Base-by-base conservation (phyloP, 306 rosid species). In the Morella rubra region DNA sequence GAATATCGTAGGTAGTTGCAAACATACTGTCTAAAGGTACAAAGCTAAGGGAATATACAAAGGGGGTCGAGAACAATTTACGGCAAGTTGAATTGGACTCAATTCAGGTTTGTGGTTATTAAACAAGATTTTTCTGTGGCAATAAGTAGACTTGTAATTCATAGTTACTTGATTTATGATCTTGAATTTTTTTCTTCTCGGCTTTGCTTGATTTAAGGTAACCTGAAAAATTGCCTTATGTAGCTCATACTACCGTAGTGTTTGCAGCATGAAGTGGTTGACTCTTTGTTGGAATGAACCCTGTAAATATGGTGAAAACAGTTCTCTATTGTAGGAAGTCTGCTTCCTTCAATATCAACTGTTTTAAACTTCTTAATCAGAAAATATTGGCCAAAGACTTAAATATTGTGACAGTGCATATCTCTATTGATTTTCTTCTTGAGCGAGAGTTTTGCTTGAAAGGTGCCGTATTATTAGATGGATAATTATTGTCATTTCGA, bases 51-150 rank as follows among this genome's bases (percentile, higher is more conserved):
- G 99, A 92, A 62, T 88, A 95, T 60, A 83, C 99, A 8, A 95
- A 95, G 81, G 97, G 97, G 77, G 96, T 95, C 40, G 99, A 95
- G 88, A 89, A 90, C 77, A 92, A 92, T 80, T 77, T 92, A 80
- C 99, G 96, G 59, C 91, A 90, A 90, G 93, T 95, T 76, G 99
- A 95, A 85, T 82, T 95, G 88, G 99, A 92, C 76, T 92, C 99
- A 0, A 95, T 95, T 82, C 97, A 94, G 98, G 98, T 93, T 79
- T 77, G 85, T 73, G 53, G 58, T 77, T 56, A 8, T 73, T 84
- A 37, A 41, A 61, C 11, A 44, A 24, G n/a, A 19, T 45, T 5
- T 73, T 73, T 44, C 73, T 59, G 53, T 60, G 44, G 13, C 11
- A 11, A 6, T 18, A 40, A 44, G 49, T 37, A 24, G 49, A 15